Base-by-base conservation (phyloP, 2,329 filamentous ascomycete species). In the Cercospora zeae-maydis region DNA sequence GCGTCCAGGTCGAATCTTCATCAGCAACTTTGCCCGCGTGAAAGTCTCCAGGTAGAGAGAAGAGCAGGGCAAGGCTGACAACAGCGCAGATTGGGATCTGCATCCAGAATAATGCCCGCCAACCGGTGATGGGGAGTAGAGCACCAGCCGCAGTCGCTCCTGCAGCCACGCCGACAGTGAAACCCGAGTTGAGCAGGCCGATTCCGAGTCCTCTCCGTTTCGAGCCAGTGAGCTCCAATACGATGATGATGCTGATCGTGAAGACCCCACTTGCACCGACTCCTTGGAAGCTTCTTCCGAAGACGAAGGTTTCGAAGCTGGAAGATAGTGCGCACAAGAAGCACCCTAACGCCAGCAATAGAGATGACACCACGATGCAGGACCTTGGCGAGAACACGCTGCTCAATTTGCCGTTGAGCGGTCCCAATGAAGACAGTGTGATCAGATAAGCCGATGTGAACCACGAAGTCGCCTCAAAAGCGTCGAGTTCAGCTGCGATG, bases 371-470 rank as follows among this genome's bases (percentile, higher is more conserved):
- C 27, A 91, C 79, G 59, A 92, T 82, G 71, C 90, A 88, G 21
- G 80, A 72, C 24, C 88, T 81, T 0, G 90, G 85, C 0, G 88
- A 85, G 75, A 96, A 93, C 24, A 95, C 86, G 69, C 87, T 86
- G 51, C 87, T 86, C 1, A 96, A 79, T 16, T 90, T 86, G 6
- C 91, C 91, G 39, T 85, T 82, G 1, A 96, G 75, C 0, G 91
- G 90, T 0, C 88, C 84, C 11, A 90, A 76, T 55, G 82, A 83
- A 31, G 81, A 82, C 74, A 81, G 77, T 24, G 80, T 78, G 58
- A 91, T 83, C 82, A 95, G 81, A 73, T 91, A 96, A 2, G 88
- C 82, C 33, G 89, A 91, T 7, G 89, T 92, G 73, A 95, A 92
- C 91, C 91, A 96, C 75, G 86, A 89, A 36, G 86, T 87, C 60